phyloP scores from a whole-genome alignment of 768 basidiomycete genomes.

The Rickenella mellea region DNA sequence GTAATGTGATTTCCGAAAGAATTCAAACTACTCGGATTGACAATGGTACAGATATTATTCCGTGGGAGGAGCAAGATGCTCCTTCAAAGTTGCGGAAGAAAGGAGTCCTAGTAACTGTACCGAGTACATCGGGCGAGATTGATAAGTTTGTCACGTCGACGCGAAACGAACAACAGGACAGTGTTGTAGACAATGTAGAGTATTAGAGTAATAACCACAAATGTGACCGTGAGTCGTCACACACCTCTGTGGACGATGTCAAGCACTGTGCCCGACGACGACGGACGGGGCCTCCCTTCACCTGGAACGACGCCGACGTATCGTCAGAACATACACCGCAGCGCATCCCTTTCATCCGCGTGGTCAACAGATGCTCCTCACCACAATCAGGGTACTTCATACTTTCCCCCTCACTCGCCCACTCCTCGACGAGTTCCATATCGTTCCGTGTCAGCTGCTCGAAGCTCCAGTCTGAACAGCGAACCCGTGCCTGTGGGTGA shows the following conservation, averaged over 20 bases:
- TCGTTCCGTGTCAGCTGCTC: slow-evolving; percentile 40
- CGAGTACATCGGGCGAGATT: too few relatives aligned
- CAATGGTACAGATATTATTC: neutral
- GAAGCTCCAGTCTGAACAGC: slow-evolving; percentile 59
- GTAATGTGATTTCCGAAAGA: slow-evolving; percentile 23
- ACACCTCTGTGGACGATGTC: too few relatives aligned
- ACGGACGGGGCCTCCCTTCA: neutral
- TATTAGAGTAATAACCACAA: too few relatives aligned
- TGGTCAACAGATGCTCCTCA: slow-evolving; percentile 20
- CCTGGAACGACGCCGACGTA: neutral
- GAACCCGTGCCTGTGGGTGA: too few relatives aligned
- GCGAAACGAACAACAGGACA: too few relatives aligned
- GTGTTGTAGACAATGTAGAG: too few relatives aligned
- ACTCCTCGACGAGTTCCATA: slow-evolving; percentile 32
- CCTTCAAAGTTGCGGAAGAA: too few relatives aligned
- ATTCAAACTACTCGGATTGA: neutral
- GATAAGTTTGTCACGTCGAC: too few relatives aligned
- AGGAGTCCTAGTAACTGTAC: too few relatives aligned
- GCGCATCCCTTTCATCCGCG: neutral
- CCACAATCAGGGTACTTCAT: slow-evolving; percentile 63
- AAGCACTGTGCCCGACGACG: too few relatives aligned
- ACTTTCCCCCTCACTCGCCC: slow-evolving; percentile 44
- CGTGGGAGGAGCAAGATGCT: neutral
- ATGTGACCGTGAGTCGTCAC: too few relatives aligned
- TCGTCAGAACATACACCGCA: neutral